These are phyloP conservation scores for Yamadazyma pseudoaaseri DNA, from an alignment of 1,139 yeast genomes.

Conservation along the genomic window DNA sequence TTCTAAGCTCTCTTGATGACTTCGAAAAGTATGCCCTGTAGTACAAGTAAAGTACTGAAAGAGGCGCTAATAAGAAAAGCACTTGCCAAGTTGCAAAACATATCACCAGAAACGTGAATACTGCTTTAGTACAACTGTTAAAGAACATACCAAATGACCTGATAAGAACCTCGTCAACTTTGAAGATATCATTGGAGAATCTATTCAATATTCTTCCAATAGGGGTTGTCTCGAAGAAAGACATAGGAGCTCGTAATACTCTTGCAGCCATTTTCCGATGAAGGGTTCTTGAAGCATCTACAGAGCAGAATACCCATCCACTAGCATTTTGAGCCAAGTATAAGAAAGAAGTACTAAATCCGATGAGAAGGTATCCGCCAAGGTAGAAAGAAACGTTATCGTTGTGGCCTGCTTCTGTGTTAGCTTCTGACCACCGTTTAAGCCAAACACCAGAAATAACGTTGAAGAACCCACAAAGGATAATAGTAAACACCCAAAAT, in stretches of 20 bases:
- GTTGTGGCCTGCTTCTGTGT: slow-evolving; percentile 23
- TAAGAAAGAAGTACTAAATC: slow-evolving; percentile 27
- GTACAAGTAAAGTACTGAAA: slow-evolving; percentile 25
- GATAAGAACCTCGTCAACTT: slow-evolving; percentile 31
- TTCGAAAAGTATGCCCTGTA: slow-evolving; percentile 29
- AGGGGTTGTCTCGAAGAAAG: slow-evolving; percentile 44
- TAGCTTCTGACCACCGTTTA: slow-evolving; percentile 37
- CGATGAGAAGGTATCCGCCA: slow-evolving; percentile 24
- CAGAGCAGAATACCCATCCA: slow-evolving; percentile 31
- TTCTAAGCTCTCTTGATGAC: slow-evolving; percentile 36
- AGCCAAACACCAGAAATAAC: slow-evolving; percentile 29
- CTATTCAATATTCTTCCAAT: slow-evolving; percentile 39
- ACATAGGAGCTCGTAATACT: slow-evolving; percentile 40
- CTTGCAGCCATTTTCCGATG: slow-evolving; percentile 36
- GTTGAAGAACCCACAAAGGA: slow-evolving; percentile 19
- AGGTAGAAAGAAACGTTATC: slow-evolving; percentile 23
- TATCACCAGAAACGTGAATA: slow-evolving; percentile 26
- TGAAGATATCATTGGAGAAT: slow-evolving; percentile 35
- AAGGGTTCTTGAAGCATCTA: slow-evolving; percentile 29
- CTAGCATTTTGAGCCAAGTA: slow-evolving; percentile 27
- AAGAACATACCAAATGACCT: slow-evolving; percentile 24
- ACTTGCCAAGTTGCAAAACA: slow-evolving; percentile 27
- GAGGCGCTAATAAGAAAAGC: slow-evolving; percentile 22
- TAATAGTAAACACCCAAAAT: slow-evolving; percentile 23
- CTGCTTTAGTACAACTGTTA: slow-evolving; percentile 20